Conservation (phyloP, 768 basidiomycete genomes). For the Rhodosporidiobolus odoratus region DNA sequence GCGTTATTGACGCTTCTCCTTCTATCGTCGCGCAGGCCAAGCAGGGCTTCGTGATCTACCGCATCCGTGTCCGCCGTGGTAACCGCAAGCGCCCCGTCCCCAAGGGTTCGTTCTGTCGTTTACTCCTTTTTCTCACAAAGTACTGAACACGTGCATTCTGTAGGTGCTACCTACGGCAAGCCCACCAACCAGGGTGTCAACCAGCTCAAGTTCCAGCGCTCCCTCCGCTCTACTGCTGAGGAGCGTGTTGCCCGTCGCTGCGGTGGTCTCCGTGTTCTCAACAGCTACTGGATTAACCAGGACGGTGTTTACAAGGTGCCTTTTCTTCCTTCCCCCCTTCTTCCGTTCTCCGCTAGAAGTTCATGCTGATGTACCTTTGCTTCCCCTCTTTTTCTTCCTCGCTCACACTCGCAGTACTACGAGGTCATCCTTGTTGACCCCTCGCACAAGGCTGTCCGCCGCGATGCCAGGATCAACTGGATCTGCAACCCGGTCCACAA, state of each 20-base stretch:
- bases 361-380: too few species aligned
- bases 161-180: slow-evolving; percentile 97
- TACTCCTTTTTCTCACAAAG: neutral
- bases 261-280: slow-evolving; percentile 90
- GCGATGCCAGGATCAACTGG: slow-evolving; percentile 91
- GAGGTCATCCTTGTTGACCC: slow-evolving; percentile 98
- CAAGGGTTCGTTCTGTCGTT: slow-evolving; percentile 62
- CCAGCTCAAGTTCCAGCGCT: slow-evolving; percentile 95
- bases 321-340: neutral
- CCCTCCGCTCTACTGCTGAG: slow-evolving; percentile 87
- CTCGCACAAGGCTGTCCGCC: slow-evolving; percentile 85
- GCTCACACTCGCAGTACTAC: slow-evolving; percentile 60
- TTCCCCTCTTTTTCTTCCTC: too few species aligned
- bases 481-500: slow-evolving; percentile 98
- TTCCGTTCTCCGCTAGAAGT: neutral
- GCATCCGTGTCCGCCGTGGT: slow-evolving; percentile 91
- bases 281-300: slow-evolving; percentile 96
- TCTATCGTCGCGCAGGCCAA: slow-evolving; percentile 57
- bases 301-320: slow-evolving; percentile 44
- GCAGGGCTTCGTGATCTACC: slow-evolving; percentile 98
- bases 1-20: slow-evolving; percentile 13
- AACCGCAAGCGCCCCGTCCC: slow-evolving; percentile 98
- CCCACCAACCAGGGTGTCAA: slow-evolving; percentile 99
- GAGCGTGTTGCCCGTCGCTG: slow-evolving; percentile 96
- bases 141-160: neutral